Evolutionary conservation across 139 green algal species (phyloP).

Genomic region (Closterium sp.): DNA sequence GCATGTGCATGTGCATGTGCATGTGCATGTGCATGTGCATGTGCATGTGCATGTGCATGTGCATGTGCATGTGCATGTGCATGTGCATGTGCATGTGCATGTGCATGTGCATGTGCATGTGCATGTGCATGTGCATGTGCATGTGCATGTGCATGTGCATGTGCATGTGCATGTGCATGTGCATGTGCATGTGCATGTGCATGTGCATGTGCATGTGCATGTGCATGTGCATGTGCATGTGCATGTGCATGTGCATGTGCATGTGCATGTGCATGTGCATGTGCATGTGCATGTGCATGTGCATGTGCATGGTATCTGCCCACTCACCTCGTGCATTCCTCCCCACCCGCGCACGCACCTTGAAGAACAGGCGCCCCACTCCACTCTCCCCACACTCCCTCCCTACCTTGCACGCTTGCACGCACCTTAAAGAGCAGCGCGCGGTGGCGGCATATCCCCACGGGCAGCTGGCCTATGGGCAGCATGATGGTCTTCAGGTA

Average conservation of each 20-base stretch:
- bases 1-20: background rate
- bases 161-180: background rate
- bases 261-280: background rate
- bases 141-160: background rate
- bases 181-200: background rate
- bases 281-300: background rate
- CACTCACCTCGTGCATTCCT: background rate
- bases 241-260: background rate
- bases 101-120: background rate
- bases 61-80: background rate
- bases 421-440: constrained; percentile 51
- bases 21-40: background rate
- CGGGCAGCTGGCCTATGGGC: constrained; percentile 21
- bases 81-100: background rate
- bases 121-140: background rate
- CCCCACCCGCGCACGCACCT: background rate
- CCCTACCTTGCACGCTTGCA: too few species aligned
- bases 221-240: background rate
- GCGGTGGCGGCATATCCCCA: constrained; percentile 44
- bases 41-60: background rate
- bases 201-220: background rate
- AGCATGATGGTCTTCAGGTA: constrained; percentile 26
- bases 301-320: background rate
- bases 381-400: too few species aligned
- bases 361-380: too few species aligned